These are phyloP conservation scores for Francoa sonchifolia DNA, from an alignment of 441 rosid genomes.

Conservation along the genomic window DNA sequence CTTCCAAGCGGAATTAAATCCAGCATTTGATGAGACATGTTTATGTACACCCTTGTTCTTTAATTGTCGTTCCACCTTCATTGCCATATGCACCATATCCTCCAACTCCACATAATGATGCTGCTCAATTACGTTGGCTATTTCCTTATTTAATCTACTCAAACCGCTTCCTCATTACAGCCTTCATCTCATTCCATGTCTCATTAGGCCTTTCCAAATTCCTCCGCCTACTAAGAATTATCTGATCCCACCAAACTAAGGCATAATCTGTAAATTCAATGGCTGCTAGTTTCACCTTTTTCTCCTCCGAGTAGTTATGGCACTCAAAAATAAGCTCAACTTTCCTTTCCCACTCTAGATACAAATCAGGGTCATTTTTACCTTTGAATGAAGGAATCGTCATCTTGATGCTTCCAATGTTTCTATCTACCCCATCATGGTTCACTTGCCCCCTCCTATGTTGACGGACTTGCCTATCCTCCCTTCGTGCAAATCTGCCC, in stretches of 20 bases:
- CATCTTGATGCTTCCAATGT: neutral
- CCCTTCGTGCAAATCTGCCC: too few relatives aligned
- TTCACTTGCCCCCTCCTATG: too few relatives aligned
- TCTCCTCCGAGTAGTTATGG: neutral
- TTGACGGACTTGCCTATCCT: too few relatives aligned
- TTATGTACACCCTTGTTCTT: too few relatives aligned
- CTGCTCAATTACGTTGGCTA: too few relatives aligned
- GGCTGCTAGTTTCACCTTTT: too few relatives aligned
- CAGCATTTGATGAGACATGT: too few relatives aligned
- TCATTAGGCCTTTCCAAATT: neutral
- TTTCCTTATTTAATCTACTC: too few relatives aligned
- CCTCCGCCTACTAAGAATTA: neutral
- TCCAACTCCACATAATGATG: too few relatives aligned
- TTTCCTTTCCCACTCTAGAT: neutral
- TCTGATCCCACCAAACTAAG: neutral
- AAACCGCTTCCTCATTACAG: neutral
- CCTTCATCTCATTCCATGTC: neutral
- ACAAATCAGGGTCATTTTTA: neutral
- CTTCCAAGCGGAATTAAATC: too few relatives aligned
- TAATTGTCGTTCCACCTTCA: too few relatives aligned
- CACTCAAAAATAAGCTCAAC: neutral
- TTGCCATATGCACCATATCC: too few relatives aligned
- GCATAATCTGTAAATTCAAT: neutral
- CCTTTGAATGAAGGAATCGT: neutral
- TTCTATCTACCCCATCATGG: neutral